Evolutionary conservation across 345 rosid species (phyloP).

Genomic region (Microthlaspi erraticum): DNA sequence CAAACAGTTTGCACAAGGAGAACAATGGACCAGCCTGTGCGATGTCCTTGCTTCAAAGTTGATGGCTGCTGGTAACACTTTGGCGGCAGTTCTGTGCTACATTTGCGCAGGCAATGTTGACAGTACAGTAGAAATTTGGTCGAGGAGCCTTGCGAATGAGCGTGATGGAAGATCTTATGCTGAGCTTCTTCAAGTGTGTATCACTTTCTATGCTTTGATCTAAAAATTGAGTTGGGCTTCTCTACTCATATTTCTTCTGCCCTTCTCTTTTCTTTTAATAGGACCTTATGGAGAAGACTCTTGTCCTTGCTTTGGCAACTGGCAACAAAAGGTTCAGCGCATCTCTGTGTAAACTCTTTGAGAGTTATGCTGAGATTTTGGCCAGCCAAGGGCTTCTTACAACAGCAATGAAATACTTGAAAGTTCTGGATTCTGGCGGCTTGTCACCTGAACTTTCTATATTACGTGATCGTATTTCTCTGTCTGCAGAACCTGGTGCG

Average conservation of each 20-base stretch:
- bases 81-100: slow-evolving; percentile 94
- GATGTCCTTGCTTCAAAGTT: slow-evolving; percentile 84
- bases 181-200: slow-evolving; percentile 90
- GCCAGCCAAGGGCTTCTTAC: slow-evolving; percentile 87
- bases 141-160: slow-evolving; percentile 71
- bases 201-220: slow-evolving; percentile 33
- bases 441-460: slow-evolving; percentile 86
- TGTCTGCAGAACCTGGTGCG: slow-evolving; percentile 75
- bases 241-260: slow-evolving; percentile 26
- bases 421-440: slow-evolving; percentile 85
- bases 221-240: slow-evolving; percentile 18
- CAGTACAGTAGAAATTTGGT: slow-evolving; percentile 99
- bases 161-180: slow-evolving; percentile 75
- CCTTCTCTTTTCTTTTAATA: slow-evolving; percentile 46
- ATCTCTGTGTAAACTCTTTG: slow-evolving; percentile 93
- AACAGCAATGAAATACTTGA: slow-evolving; percentile 93
- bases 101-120: slow-evolving; percentile 97
- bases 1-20: slow-evolving; percentile 87
- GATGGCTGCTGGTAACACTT: slow-evolving; percentile 74
- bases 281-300: slow-evolving; percentile 99
- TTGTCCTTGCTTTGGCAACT: slow-evolving; percentile 92
- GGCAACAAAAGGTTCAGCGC: slow-evolving; percentile 92
- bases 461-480: slow-evolving; percentile 82
- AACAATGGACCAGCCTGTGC: slow-evolving; percentile 84
- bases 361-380: slow-evolving; percentile 95